phyloP scores from a whole-genome alignment of 176 grass and related monocot genomes.

The Hyparrhenia diplandra region DNA sequence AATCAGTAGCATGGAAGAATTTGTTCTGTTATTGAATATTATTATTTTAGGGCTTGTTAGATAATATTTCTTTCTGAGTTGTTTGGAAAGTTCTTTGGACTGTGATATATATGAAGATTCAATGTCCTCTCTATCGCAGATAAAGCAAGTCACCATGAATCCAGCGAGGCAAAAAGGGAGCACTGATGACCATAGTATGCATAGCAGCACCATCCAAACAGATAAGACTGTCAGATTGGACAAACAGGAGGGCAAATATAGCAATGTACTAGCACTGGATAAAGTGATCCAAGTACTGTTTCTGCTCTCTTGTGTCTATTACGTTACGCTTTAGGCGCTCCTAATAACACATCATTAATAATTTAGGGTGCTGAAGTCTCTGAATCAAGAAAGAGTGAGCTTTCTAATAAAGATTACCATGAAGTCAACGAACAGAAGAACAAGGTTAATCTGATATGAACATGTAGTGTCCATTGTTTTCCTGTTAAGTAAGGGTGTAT shows the following conservation, averaged over 20 bases:
- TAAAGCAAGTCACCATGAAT: slow-evolving; percentile 41
- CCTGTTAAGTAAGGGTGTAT: slow-evolving; percentile 2
- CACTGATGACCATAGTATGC: slow-evolving; percentile 8
- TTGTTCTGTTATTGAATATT: not conserved
- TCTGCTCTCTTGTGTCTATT: slow-evolving; percentile 2
- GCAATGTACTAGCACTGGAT: not conserved
- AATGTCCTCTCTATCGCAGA: slow-evolving; percentile 36
- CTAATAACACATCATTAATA: not conserved
- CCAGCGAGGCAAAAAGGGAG: not conserved
- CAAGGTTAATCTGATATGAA: slow-evolving; percentile 41
- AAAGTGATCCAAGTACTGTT: slow-evolving; percentile 20
- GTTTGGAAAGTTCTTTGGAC: slow-evolving; percentile 4
- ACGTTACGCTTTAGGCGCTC: not conserved
- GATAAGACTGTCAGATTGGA: slow-evolving; percentile 20
- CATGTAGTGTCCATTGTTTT: not conserved
- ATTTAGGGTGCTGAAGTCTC: slow-evolving; percentile 37
- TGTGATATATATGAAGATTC: not conserved
- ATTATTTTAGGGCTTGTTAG: not conserved
- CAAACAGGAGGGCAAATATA: not conserved
- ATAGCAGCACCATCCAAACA: not conserved
- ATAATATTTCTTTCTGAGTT: slow-evolving; percentile 3
- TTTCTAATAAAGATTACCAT: slow-evolving; percentile 27
- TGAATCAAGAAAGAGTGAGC: slow-evolving; percentile 25
- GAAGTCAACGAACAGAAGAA: slow-evolving; percentile 32
- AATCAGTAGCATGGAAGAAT: not conserved